Conservation (phyloP, 176 grass and related monocot species). For the Carex pumila region DNA sequence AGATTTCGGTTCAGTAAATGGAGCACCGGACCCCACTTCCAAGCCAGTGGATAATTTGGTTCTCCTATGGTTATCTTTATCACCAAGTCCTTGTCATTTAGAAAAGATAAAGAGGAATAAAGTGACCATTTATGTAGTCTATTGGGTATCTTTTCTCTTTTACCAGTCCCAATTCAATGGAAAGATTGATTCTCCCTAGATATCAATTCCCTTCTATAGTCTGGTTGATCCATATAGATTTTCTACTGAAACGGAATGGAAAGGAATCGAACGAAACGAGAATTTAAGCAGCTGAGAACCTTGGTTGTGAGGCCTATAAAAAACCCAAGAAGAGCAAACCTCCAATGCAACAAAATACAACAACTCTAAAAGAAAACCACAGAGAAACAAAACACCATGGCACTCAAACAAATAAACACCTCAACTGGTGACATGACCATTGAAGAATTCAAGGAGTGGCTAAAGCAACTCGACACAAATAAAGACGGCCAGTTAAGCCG, state of each 20-base stretch:
- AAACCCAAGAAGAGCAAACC: not conserved
- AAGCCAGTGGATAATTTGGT: not conserved
- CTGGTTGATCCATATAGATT: no score
- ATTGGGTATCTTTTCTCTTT: not conserved
- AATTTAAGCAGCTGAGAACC: not conserved
- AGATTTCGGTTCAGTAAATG: not conserved
- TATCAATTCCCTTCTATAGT: not conserved
- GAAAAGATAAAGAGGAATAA: conserved; percentile 15
- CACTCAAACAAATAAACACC: conserved; percentile 18
- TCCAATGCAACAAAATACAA: not conserved
- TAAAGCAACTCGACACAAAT: conserved; percentile 51
- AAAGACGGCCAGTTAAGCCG: conserved; percentile 47
- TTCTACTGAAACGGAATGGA: no score
- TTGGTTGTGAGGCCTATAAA: conserved; percentile 4
- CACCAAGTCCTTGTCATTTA: not conserved
- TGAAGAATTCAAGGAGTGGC: conserved; percentile 57
- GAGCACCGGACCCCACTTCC: not conserved
- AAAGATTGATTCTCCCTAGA: not conserved
- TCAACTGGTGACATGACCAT: conserved; percentile 18
- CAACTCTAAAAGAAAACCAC: not conserved
- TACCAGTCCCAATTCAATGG: not conserved
- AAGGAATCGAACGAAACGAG: no score
- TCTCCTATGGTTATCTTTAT: not conserved
- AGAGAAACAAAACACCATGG: conserved; percentile 30
- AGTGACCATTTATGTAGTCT: not conserved